These are phyloP conservation scores for Fusarium vanettenii DNA, from an alignment of 2,329 filamentous ascomycete genomes.

Conservation along the genomic window DNA sequence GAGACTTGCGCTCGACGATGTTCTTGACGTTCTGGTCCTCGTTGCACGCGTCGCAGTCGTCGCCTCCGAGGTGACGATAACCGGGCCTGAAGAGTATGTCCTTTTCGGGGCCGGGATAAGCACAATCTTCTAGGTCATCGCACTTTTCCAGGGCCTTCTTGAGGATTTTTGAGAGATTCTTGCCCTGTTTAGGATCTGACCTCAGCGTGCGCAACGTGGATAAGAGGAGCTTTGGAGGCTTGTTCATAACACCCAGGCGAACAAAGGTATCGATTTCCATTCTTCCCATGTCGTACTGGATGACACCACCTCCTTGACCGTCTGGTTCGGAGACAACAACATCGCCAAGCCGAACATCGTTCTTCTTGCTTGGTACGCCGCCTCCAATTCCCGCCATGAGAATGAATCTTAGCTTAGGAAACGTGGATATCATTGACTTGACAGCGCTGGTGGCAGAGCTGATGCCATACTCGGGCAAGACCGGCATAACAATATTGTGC, in stretches of 20 bases:
- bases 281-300: not conserved
- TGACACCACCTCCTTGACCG: not conserved
- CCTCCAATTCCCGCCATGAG: constrained; percentile 20
- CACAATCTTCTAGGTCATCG: not conserved
- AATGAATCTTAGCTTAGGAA: constrained; percentile 2
- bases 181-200: not conserved
- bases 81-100: not conserved
- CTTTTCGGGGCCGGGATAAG: not conserved
- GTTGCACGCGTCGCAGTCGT: not conserved
- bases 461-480: not conserved
- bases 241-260: not conserved
- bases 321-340: not conserved
- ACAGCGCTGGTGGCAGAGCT: not conserved
- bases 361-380: not conserved
- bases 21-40: not conserved
- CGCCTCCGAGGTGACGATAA: not conserved
- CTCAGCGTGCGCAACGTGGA: not conserved
- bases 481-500: not conserved
- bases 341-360: not conserved
- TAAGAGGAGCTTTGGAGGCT: not conserved
- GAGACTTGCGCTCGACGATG: not conserved
- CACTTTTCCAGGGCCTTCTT: not conserved
- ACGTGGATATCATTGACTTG: not conserved
- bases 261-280: not conserved
- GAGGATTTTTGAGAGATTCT: not conserved